Base-by-base conservation (phyloP, 2,329 filamentous ascomycete genomes). In the Lojkania enalia region DNA sequence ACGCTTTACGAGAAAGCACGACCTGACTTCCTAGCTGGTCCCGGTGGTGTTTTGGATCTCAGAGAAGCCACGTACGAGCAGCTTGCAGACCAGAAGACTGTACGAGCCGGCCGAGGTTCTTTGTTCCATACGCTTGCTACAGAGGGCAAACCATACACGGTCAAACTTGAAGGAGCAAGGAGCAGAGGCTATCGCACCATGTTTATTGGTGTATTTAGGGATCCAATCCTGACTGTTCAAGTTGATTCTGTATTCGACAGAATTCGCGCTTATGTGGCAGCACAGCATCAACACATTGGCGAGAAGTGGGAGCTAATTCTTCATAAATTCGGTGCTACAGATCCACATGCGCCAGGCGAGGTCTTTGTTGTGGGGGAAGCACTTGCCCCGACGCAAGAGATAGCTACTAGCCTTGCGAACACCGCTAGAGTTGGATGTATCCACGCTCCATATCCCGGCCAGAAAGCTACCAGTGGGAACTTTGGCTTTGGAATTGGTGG, bases 1-100 rank as follows among this genome's bases (percentile, higher is more conserved):
- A 74, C 77, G 0, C 57, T 82, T 7, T 82, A 82, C 39, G 79
- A 81, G 62, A 82, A 81, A 47, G 69, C 72, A 0, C 57, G 78
- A 13, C 78, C 79, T 0, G 79, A 82, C 55, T 52, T 75, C 1
- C 54, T 81, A 1, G 48, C 63, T 4, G 79, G 79, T 0, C 79
- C 79, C 0, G 79, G 78, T 0, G 79, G 78, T 0, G 56, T 62
- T 5, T 64, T 81, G 0, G 63, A 76, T 31, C 59, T 81, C 0
- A 62, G 64, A 0, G 35, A 60, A 0, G 65, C 74, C 1, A 67
- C 52, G 2, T 80, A 78, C 46, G 66, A 75, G 44, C 70, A 77
- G 50, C 51, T 77, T 3, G 49, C 54, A 0, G 73, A 62, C 44
- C 49, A 41, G 0, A 57, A 65, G 5, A 73, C 71, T 0, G 69